These are phyloP conservation scores for Boletus fagicola DNA, from an alignment of 768 basidiomycete species.

Conservation along the genomic window DNA sequence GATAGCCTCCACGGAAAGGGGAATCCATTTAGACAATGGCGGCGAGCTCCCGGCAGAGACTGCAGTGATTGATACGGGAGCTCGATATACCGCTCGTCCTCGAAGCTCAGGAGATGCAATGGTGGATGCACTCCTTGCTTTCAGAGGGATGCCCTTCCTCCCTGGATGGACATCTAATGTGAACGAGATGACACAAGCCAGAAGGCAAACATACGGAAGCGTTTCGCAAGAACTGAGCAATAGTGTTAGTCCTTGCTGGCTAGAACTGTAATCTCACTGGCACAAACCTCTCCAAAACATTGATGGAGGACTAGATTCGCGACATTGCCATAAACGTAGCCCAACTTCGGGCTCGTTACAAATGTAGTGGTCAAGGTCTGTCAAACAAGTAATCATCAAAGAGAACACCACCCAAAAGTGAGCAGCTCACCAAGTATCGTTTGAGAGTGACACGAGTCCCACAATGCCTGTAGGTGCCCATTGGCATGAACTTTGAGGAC, in stretches of 20 bases:
- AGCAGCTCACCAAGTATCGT: constrained; percentile 27
- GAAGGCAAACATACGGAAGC: constrained; percentile 8
- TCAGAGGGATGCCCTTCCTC: background rate
- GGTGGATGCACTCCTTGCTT: constrained; percentile 1
- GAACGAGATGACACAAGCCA: background rate
- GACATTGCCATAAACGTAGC: background rate
- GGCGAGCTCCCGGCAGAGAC: constrained; percentile 22
- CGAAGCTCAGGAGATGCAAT: background rate
- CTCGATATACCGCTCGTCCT: constrained; percentile 14
- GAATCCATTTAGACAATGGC: constrained; percentile 9
- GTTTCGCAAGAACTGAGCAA: constrained; percentile 1
- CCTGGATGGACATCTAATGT: constrained; percentile 5
- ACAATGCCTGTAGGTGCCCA: constrained; percentile 21
- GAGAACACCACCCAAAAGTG: background rate
- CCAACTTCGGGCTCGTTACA: constrained; percentile 23
- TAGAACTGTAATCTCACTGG: background rate
- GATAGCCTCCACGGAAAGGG: constrained; percentile 1
- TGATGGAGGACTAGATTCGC: background rate
- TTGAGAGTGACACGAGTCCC: constrained; percentile 31
- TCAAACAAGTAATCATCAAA: background rate
- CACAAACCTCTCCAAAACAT: constrained; percentile 15
- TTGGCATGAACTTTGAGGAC: background rate
- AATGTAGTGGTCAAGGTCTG: constrained; percentile 28
- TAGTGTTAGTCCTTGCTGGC: background rate
- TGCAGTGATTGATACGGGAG: constrained; percentile 10